Base-by-base conservation (phyloP, 768 basidiomycete genomes). In the Auricularia sp. region DNA sequence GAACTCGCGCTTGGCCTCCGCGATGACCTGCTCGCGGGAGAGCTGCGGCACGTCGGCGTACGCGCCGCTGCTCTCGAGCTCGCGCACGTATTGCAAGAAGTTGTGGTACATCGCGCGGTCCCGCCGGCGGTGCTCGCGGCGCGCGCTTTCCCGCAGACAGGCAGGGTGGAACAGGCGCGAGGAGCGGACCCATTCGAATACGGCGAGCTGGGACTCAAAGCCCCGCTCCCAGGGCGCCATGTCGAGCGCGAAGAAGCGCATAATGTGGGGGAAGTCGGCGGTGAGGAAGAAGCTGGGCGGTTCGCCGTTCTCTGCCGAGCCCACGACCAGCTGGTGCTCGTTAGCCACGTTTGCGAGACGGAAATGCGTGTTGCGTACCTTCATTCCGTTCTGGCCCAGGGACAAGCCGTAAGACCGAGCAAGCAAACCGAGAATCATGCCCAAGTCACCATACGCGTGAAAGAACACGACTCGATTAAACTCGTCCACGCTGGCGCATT, bases 381-480 rank as follows among this genome's bases (percentile, higher is more conserved):
- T 87, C 21, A 90, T 71, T 0, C 87, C 88, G 53, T 82, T 77
- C 29, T 73, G 74, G 4, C 83, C 82, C 0, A 86, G 71, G 2
- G 73, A 69, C 2, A 90, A 68, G 2, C 86, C 84, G 59, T 74
- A 74, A 62, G 81, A 81, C 47, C 79, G 78, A 8, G 78, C 80
- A 18, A 89, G 72, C 14, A 86, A 71, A 10, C 84, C 81, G 60
- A 90, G 72, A 16, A 90, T 86, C 82, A 88, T 87, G 0, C 85
- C 85, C 18, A 89, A 77, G 68, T 89, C 88, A 8, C 88, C 88
- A 68, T 88, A 89, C 1, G 83, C 81, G 64, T 84, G 79, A 68
- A 82, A 82, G 72, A 87, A 82, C 29, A 78, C 70, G 16, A 82
- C 72, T 23, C 83, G 76, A 29, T 84, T 77, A 72, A 75, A 83